Base-by-base conservation (phyloP, 2,329 filamentous ascomycete species). In the Venturia effusa region DNA sequence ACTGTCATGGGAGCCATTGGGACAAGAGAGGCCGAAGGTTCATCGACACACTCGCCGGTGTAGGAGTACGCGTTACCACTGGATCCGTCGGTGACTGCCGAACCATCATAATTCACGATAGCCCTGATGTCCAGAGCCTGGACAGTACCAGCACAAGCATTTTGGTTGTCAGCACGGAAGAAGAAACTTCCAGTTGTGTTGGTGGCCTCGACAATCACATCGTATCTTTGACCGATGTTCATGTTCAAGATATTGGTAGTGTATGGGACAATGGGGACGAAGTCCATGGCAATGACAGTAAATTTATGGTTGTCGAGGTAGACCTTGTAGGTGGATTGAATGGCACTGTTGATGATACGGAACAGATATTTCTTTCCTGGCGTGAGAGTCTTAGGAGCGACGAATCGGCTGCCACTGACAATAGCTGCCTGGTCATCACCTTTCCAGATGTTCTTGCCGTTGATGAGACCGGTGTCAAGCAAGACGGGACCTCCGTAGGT, bases 401-500 rank as follows among this genome's bases (percentile, higher is more conserved):
- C 63, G 70, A 75, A 19, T 71, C 70, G 57, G 68, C 39, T 24
- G 72, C 73, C 24, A 68, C 69, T n/a, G 67, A 51, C 11, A 68
- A 24, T 24, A 13, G 34, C n/a, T 11, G 13, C 15, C 59, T 45
- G 40, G 15, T 37, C 30, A 40, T 30, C 3, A 67, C 66, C 0
- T 64, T 65, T 17, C 68, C 66, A 60, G 67, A 61, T 61, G 66
- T 51, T 37, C 65, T 72, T 75, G 27, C 77, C 77, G 67, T 79
- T 79, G 70, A 79, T 78, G 5, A 79, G 68, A 62, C 73, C 75
- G 60, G 74, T 79, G 67, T 77, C 75, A 13, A 78, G 69, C 4
- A 69, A 73, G 11, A 70, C 74, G 3, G 75, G 74, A 19, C 71
- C 71, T 45, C 64, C 65, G 32, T 48, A 48, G 17, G 61, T 48